Evolutionary conservation across 257 asterid genomes (phyloP).

Genomic region (Solanum pennellii): DNA sequence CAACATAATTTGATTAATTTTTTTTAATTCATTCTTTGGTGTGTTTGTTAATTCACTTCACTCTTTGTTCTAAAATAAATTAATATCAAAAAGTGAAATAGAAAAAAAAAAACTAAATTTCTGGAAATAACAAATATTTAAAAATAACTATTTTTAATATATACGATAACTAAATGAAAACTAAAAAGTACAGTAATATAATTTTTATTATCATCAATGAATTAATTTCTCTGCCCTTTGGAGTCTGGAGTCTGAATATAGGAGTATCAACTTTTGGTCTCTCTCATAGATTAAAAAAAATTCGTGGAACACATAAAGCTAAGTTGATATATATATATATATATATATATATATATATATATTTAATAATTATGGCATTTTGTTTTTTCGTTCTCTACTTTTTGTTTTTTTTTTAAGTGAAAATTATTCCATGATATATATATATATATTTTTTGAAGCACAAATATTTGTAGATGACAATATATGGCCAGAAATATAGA

Average conservation of each 20-base stretch:
- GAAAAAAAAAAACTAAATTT: neutral
- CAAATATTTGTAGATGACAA: neutral
- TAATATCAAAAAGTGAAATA: neutral
- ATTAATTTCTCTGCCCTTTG: neutral
- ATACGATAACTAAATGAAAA: too few species aligned
- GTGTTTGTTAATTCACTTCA: neutral
- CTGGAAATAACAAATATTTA: neutral
- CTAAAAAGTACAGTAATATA: too few species aligned
- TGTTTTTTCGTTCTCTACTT: neutral
- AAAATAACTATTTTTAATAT: too few species aligned
- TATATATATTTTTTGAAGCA: neutral
- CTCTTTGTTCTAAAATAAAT: neutral
- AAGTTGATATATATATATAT: neutral
- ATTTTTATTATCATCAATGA: neutral
- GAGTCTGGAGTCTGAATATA: neutral
- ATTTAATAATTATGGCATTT: neutral
- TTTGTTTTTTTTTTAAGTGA: neutral
- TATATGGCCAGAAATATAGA: neutral
- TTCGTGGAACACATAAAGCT: neutral
- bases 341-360: too few species aligned
- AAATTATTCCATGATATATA: neutral
- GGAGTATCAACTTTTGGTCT: neutral
- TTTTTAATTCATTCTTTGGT: neutral
- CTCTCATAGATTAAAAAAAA: neutral
- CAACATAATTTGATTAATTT: neutral